Percentiles rank a stretch among this genome's conserved stretches.
Conservation (phyloP, 1,284 basidiomycete genomes). For the Austropuccinia psidii region DNA sequence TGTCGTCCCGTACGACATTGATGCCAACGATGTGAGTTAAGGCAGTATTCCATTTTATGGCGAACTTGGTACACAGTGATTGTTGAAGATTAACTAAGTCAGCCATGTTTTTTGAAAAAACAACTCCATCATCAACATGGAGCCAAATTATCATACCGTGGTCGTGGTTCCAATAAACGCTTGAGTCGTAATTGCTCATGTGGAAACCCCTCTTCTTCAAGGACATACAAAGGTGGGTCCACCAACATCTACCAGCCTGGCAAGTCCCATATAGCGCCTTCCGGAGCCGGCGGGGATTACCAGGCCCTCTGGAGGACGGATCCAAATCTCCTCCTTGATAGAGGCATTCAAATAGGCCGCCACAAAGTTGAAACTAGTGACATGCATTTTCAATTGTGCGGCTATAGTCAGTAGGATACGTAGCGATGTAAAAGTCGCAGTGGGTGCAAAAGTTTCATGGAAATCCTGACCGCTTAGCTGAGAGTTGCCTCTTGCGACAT, state of each 20-base stretch:
- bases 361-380: slow-evolving; percentile 5
- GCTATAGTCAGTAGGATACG: not conserved
- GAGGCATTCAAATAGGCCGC: slow-evolving; percentile 8
- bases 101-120: not conserved
- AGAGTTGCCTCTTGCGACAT: slow-evolving; percentile 4
- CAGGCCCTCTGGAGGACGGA: not conserved
- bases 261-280: slow-evolving; percentile 13
- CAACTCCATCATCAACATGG: slow-evolving; percentile 11
- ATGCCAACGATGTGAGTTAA: not conserved
- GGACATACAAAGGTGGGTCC: not conserved
- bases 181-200: not conserved
- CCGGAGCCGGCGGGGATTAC: not conserved
- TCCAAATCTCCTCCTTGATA: slow-evolving; percentile 9
- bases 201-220: not conserved
- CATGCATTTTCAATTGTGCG: not conserved
- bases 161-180: not conserved
- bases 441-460: slow-evolving; percentile 3
- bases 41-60: not conserved
- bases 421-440: slow-evolving; percentile 16
- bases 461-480: not conserved
- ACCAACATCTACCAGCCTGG: slow-evolving; percentile 11
- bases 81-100: not conserved
- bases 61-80: not conserved
- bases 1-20: not conserved
- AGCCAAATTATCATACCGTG: not conserved